phyloP scores from a whole-genome alignment of 2,329 filamentous ascomycete species.

The Chaetomium sp. region DNA sequence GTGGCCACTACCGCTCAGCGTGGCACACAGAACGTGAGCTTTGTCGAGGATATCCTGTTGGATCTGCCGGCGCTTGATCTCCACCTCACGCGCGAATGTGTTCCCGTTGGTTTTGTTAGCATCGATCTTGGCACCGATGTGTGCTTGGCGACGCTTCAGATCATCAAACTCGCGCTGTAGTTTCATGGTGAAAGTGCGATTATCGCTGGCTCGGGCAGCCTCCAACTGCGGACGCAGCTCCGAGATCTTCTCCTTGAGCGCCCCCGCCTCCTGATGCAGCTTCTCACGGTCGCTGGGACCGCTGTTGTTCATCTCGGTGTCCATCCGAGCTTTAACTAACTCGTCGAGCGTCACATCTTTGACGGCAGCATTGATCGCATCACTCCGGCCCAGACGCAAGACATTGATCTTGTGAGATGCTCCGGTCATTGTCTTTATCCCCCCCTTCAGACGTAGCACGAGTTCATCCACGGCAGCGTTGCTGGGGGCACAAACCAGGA shows the following conservation, averaged over 20 bases:
- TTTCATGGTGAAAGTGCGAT: slow-evolving; percentile 42
- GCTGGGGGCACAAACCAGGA: slow-evolving; percentile 95
- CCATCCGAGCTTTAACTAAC: slow-evolving; percentile 69
- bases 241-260: slow-evolving; percentile 69
- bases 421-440: slow-evolving; percentile 72
- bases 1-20: slow-evolving; percentile 89
- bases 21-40: slow-evolving; percentile 90
- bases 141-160: slow-evolving; percentile 61
- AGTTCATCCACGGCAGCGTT: slow-evolving; percentile 97
- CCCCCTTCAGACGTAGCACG: slow-evolving; percentile 83
- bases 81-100: slow-evolving; percentile 72
- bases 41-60: slow-evolving; percentile 89
- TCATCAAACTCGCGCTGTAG: slow-evolving; percentile 73
- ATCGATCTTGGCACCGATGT: slow-evolving; percentile 78
- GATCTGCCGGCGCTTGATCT: slow-evolving; percentile 74
- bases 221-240: slow-evolving; percentile 67
- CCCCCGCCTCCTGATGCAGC: slow-evolving; percentile 56
- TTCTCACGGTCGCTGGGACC: slow-evolving; percentile 51
- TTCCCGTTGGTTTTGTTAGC: slow-evolving; percentile 80
- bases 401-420: slow-evolving; percentile 72
- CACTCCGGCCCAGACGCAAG: slow-evolving; percentile 80
- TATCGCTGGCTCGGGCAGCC: slow-evolving; percentile 51
- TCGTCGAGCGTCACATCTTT: slow-evolving; percentile 91
- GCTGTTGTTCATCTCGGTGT: slow-evolving; percentile 51
- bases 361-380: slow-evolving; percentile 85